Conservation (phyloP, 257 asterid species). For the Primulina eburnea region DNA sequence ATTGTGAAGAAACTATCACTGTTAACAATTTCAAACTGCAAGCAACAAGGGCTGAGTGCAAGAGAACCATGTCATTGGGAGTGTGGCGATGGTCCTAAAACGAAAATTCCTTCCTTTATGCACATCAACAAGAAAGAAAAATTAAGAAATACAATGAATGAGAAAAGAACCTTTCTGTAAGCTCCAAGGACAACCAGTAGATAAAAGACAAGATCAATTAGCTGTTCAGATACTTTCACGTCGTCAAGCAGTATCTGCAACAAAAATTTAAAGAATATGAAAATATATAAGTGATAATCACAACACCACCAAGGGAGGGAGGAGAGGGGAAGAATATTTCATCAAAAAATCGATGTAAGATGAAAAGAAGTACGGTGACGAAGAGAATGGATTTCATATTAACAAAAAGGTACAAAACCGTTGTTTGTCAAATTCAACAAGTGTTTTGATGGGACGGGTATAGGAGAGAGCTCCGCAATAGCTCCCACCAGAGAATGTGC, state of each 20-base stretch:
- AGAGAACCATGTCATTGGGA: slow-evolving; percentile 66
- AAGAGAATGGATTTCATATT: neutral
- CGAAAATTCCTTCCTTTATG: slow-evolving; percentile 21
- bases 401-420: neutral
- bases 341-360: too few species aligned
- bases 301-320: slow-evolving; percentile 2
- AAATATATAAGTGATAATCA: slow-evolving; percentile 23
- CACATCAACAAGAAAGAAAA: slow-evolving; percentile 10
- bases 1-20: slow-evolving; percentile 75
- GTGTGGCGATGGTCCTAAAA: slow-evolving; percentile 49
- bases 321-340: neutral
- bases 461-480: neutral
- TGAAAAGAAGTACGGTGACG: neutral
- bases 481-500: neutral
- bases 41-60: slow-evolving; percentile 94
- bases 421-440: neutral
- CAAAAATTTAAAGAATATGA: slow-evolving; percentile 27
- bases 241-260: slow-evolving; percentile 85
- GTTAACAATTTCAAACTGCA: slow-evolving; percentile 73
- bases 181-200: slow-evolving; percentile 66
- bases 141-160: slow-evolving; percentile 16
- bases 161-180: slow-evolving; percentile 61
- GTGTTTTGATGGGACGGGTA: neutral
- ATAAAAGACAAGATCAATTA: slow-evolving; percentile 78
- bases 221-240: slow-evolving; percentile 78